These are phyloP conservation scores for Eragrostis tef DNA, from an alignment of 202 grass and related monocot species.

Conservation along the genomic window DNA sequence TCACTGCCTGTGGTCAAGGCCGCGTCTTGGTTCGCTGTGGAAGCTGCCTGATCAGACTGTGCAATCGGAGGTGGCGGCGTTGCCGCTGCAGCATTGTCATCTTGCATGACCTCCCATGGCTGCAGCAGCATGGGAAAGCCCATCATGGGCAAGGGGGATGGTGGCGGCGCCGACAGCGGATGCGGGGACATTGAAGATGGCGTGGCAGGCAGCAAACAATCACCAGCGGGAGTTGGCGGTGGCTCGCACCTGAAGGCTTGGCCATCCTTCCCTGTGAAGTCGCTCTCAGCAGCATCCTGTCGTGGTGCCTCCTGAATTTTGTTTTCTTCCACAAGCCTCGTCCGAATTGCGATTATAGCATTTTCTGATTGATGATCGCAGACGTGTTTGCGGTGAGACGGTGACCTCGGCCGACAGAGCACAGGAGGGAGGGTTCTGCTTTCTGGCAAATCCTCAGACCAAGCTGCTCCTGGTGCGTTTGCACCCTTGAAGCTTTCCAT, in stretches of 20 bases:
- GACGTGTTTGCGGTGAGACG: not conserved
- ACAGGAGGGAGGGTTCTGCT: constrained; percentile 43
- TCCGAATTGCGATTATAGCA: not conserved
- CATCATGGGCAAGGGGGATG: constrained; percentile 1
- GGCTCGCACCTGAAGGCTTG: not conserved
- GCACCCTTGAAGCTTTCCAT: constrained; percentile 35
- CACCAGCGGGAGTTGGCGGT: not conserved
- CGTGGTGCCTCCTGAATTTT: not conserved
- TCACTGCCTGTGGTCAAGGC: not conserved
- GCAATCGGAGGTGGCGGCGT: not conserved
- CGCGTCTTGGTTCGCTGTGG: not conserved
- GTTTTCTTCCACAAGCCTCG: not conserved
- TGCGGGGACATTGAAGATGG: constrained; percentile 7
- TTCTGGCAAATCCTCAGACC: constrained; percentile 23
- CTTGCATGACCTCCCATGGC: constrained; percentile 13
- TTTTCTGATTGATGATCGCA: not conserved
- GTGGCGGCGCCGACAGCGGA: constrained; percentile 36
- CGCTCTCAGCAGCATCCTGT: not conserved
- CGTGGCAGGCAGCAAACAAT: not conserved
- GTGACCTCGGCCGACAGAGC: constrained; percentile 41
- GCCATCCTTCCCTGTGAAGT: not conserved
- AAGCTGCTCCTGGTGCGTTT: not conserved
- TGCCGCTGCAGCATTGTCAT: not conserved
- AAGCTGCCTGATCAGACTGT: not conserved
- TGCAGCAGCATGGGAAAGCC: constrained; percentile 44